These are phyloP conservation scores for Ulmus americana DNA, from an alignment of 331 rosid genomes.

Conservation along the genomic window DNA sequence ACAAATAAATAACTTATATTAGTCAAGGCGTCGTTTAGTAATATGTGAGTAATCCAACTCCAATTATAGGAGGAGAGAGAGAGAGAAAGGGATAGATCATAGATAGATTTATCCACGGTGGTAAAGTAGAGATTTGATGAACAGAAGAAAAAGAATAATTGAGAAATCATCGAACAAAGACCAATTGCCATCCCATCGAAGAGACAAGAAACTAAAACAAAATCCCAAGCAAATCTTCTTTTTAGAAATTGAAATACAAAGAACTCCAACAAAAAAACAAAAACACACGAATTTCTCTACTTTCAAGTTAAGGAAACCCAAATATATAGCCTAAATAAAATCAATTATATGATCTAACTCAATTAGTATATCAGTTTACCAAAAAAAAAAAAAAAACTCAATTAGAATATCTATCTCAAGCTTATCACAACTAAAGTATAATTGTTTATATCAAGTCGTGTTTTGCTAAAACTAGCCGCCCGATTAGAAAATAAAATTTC, in stretches of 20 bases:
- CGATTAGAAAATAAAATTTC: neutral
- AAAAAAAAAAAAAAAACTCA: no score
- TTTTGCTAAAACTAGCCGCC: neutral
- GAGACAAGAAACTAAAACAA: conserved; percentile 16
- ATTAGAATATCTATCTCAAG: neutral
- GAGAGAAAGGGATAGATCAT: neutral
- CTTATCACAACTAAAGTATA: neutral
- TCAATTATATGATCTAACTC: neutral
- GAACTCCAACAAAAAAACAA: conserved; percentile 11
- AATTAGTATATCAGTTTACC: no score
- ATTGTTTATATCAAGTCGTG: neutral
- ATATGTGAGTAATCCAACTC: neutral
- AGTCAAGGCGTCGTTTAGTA: conserved; percentile 17
- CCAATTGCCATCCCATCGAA: conserved; percentile 25
- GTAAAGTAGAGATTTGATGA: conserved; percentile 11
- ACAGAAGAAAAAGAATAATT: conserved; percentile 14
- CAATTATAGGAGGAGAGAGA: conserved; percentile 7
- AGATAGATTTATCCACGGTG: neutral
- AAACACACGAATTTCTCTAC: neutral
- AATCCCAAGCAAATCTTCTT: conserved; percentile 14
- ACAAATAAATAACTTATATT: neutral
- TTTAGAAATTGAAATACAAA: conserved; percentile 2
- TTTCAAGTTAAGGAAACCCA: neutral
- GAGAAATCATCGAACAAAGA: conserved; percentile 18
- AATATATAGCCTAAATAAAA: no score